phyloP scores from a whole-genome alignment of 2,329 filamentous ascomycete species.

The Aspergillus niger region DNA sequence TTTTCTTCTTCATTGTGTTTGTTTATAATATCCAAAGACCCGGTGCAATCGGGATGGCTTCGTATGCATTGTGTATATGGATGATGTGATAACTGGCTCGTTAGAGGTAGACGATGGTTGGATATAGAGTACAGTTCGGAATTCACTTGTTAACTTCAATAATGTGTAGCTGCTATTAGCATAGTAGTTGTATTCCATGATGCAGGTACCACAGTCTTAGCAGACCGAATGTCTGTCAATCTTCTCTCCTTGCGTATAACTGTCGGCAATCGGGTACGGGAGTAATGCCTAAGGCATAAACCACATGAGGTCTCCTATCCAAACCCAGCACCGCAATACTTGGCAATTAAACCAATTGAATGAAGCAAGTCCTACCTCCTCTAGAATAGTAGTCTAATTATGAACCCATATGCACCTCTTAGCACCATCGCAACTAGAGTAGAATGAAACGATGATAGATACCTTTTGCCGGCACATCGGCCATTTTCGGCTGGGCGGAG shows the following conservation, averaged over 20 bases:
- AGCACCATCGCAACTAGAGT: no score
- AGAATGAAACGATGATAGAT: neutral
- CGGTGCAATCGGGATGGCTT: neutral
- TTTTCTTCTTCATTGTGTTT: neutral
- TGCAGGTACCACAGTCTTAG: no score
- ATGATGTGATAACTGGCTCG: neutral
- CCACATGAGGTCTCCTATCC: neutral
- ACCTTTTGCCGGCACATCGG: slow-evolving; percentile 30
- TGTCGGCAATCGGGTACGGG: neutral
- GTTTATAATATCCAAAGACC: slow-evolving; percentile 8
- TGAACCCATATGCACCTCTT: no score
- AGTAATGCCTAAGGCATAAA: neutral
- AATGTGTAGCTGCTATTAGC: no score
- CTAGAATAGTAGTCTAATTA: no score
- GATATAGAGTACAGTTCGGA: neutral
- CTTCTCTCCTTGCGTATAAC: neutral
- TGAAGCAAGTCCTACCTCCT: neutral
- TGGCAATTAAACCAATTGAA: neutral
- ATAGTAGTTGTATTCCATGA: no score
- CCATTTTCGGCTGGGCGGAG: slow-evolving; percentile 43
- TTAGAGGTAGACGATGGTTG: slow-evolving; percentile 6
- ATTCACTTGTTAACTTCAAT: neutral
- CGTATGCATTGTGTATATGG: slow-evolving; percentile 5
- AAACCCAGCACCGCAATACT: neutral
- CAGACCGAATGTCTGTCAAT: no score